Percentiles rank a stretch among this genome's conserved stretches.
phyloP scores from a whole-genome alignment of 495 filamentous ascomycete genomes.

The Tuber calosporum region DNA sequence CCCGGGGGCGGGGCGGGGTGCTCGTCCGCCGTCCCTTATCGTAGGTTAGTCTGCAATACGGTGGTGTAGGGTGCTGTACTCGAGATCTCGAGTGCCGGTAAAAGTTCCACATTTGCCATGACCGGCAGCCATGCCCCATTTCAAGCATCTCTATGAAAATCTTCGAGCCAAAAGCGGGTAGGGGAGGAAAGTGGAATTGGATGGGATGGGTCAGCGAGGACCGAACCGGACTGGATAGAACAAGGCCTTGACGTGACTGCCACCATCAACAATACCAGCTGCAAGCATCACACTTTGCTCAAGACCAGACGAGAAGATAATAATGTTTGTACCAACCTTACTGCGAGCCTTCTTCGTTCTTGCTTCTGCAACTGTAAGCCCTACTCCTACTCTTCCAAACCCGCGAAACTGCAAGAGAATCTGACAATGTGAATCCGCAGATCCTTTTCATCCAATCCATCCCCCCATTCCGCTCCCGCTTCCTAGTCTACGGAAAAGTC shows the following conservation, averaged over 20 bases:
- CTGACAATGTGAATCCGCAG: constrained; percentile 1
- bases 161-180: background rate
- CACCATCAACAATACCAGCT: background rate
- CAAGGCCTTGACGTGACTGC: background rate
- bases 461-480: constrained; percentile 28
- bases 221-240: background rate
- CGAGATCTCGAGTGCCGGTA: too few species aligned
- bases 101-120: background rate
- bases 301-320: background rate
- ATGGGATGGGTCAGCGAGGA: background rate
- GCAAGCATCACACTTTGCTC: background rate
- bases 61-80: too few species aligned
- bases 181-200: background rate
- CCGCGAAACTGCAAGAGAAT: background rate
- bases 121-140: background rate
- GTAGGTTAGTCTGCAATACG: background rate
- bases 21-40: background rate
- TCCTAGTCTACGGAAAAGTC: constrained; percentile 37
- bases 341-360: background rate
- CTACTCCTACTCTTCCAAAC: background rate
- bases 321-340: background rate
- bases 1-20: too few species aligned
- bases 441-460: constrained; percentile 25
- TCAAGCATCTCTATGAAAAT: background rate
- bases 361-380: background rate